These are phyloP conservation scores for Malassezia sympodialis DNA, from an alignment of 1,284 basidiomycete species.

Conservation along the genomic window DNA sequence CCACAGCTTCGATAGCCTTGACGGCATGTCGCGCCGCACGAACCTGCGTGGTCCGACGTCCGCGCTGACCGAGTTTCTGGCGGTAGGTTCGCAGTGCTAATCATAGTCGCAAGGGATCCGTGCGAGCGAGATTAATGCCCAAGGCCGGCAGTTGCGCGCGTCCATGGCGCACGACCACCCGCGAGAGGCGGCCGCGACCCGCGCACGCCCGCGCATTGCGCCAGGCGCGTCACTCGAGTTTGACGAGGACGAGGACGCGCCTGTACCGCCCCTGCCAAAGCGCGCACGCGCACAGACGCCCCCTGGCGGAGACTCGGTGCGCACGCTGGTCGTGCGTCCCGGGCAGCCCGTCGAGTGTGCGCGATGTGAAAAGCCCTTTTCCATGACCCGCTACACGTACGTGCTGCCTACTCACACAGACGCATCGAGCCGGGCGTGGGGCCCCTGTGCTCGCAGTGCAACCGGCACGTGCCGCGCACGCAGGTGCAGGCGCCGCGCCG, in stretches of 20 bases:
- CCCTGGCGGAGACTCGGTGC: constrained; percentile 52
- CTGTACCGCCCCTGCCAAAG: constrained; percentile 51
- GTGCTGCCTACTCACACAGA: neutral
- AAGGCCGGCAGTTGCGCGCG: constrained; percentile 39
- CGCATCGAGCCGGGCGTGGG: constrained; percentile 7
- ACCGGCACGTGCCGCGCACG: constrained; percentile 4
- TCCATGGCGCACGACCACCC: constrained; percentile 14
- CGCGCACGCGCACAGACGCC: constrained; percentile 54
- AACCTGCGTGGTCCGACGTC: constrained; percentile 73
- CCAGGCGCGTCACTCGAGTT: constrained; percentile 48
- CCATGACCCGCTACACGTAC: constrained; percentile 60
- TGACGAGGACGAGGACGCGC: constrained; percentile 53
- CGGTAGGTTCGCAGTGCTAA: constrained; percentile 53
- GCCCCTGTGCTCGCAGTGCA: constrained; percentile 6
- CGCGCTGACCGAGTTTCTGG: constrained; percentile 80
- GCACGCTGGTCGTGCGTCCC: constrained; percentile 49
- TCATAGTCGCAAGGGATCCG: constrained; percentile 4
- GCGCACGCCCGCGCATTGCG: constrained; percentile 18
- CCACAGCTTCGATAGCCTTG: constrained; percentile 1
- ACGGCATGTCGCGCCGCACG: constrained; percentile 18
- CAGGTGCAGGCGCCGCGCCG: neutral
- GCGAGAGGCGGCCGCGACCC: neutral
- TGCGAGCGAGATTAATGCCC: constrained; percentile 23
- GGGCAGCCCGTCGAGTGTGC: constrained; percentile 71
- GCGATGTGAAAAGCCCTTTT: constrained; percentile 72